Conservation (phyloP, 768 basidiomycete species). For the Hygrocybe coccinea region DNA sequence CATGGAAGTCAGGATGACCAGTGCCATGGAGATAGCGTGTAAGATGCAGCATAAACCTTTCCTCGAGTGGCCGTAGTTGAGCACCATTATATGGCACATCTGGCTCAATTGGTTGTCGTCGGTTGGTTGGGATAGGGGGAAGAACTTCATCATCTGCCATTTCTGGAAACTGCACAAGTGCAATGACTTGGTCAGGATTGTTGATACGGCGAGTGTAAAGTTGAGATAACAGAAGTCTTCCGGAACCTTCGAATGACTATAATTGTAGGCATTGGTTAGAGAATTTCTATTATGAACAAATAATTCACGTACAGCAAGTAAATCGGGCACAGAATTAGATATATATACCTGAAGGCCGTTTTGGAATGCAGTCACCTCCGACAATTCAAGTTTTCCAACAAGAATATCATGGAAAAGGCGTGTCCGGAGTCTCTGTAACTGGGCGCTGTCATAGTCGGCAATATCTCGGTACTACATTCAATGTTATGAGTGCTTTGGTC, state of each 20-base stretch:
- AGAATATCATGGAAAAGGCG: neutral
- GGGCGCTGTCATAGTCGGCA: neutral
- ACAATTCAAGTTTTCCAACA: neutral
- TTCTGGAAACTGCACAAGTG: neutral
- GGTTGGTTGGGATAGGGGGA: neutral
- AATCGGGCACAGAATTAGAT: neutral
- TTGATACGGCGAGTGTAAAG: neutral
- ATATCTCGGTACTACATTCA: neutral
- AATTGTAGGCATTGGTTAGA: neutral
- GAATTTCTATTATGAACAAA: neutral
- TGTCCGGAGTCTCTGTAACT: neutral
- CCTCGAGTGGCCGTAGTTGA: neutral
- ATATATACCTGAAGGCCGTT: neutral
- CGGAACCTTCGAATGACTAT: neutral
- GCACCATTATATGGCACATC: neutral
- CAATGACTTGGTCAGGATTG: neutral
- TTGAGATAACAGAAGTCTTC: neutral
- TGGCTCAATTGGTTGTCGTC: neutral
- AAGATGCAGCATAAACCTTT: neutral
- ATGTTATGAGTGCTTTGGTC: neutral
- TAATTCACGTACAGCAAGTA: neutral
- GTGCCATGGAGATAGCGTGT: neutral
- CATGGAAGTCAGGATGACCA: neutral
- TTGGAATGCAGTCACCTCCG: neutral
- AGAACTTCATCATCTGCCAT: neutral